Evolutionary conservation across 106 monocot species (phyloP), one percentile per base, ranked within the genome.

Genomic region (Posidonia australis): DNA sequence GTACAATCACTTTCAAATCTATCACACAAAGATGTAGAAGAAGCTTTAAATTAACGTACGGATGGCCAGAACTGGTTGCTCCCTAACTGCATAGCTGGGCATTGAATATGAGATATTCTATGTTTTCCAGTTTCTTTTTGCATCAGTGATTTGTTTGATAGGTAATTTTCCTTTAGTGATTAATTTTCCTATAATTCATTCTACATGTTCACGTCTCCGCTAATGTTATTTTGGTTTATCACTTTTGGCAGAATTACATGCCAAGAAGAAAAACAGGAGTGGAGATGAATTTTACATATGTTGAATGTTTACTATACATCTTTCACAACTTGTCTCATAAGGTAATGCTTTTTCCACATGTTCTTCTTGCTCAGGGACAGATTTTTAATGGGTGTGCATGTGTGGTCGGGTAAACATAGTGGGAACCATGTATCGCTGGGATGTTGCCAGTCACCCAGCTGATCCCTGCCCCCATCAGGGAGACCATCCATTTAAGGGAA

Each of bases 321-420:
- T 99, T 99, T 81, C 98, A 99, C 76, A 85, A 99, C 64, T 70
- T 99, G 67, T 78, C 98, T 41, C 77, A 85, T 41, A 99, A 99
- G 91, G 98, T 99, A 72, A 41, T 20, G 28, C 49, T n/a, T 20
- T 55, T 51, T 41, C 17, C 29, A 6, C 18, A 29, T 65, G 6
- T 7, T 43, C 45, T 25, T 13, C 18, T 32, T 44, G 5, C 26
- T 47, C 22, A 16, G 18, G 28, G n/a, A n/a, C n/a, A 58, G 13
- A 26, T 16, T 14, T 25, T 17, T 58, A 12, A 27, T 27, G 13
- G 17, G 26, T 30, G 2, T 30, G 28, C 27, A 28, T 57, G 57
- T 11, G 29, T 28, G 14, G 23, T 56, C 1, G 22, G 56, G 13
- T 56, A 24, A 24, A 27, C 13, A 19, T 25, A 57, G 23, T 57